Base-by-base conservation (phyloP, 2,329 filamentous ascomycete species). In the Fusarium drepaniforme region DNA sequence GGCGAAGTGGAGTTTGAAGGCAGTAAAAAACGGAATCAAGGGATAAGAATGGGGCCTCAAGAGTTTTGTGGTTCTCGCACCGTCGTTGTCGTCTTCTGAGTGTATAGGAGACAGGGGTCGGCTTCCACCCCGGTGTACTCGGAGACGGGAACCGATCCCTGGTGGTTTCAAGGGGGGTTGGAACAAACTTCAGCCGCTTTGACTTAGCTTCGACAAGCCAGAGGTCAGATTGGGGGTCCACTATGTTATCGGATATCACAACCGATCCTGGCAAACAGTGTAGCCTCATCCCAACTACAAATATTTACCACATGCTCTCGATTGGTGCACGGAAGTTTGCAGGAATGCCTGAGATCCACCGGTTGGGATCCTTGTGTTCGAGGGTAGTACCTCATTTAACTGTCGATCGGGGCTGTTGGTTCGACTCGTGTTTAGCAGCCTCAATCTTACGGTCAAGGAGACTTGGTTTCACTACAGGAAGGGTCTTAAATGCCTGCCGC, bases 171-270 rank as follows among this genome's bases (percentile, higher is more conserved):
- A 21, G 18, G 13, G 46, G 23, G 8, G 61, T 56, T 42, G 28
- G 61, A 64, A 64, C 61, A 64, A 56, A 64, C 44, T 56, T 64
- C 44, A 64, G 61, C 61, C 61, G 46, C 61, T 23, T 23, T 56
- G n/a, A 11, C 33, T 8, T 64, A 23, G 46, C 33, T 37, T 35
- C 33, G 18, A 12, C 25, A 53, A 13, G 18, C 15, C 5, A 18
- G 28, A 62, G 40, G 28, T 16, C 28, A 46, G 30, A n/a, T 25
- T 30, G 12, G 44, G 44, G 44, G 37, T 56, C 61, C 46, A 56
- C 61, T n/a, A n/a, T 8, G 38, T 23, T 23, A 23, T 56, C 61
- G 61, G 46, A 40, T 53, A 40, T 56, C 46, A 21, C 12, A 64
- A 53, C 46, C 61, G 61, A 64, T 64, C 61, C 61, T 23, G 3